Percentiles rank a stretch among this genome's conserved stretches.
These are phyloP conservation scores for Amesomyces nigricolor DNA, from an alignment of 2,329 filamentous ascomycete genomes.

Conservation along the genomic window DNA sequence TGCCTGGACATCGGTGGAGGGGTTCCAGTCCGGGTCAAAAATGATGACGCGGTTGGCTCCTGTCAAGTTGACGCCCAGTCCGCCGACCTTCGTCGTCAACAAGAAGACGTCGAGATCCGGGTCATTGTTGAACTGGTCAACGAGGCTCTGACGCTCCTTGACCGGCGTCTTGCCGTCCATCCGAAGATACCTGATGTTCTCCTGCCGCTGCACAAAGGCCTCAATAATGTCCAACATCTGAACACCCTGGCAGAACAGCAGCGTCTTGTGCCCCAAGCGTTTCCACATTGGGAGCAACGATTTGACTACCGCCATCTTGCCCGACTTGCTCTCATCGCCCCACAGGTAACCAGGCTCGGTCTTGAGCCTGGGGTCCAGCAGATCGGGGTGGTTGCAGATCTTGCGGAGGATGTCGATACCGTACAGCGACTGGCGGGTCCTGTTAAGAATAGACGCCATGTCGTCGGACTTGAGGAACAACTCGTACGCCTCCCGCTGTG, in stretches of 20 bases:
- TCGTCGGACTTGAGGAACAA: constrained; percentile 76
- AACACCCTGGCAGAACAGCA: constrained; percentile 87
- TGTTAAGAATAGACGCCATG: constrained; percentile 73
- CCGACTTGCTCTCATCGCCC: constrained; percentile 72
- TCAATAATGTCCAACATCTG: constrained; percentile 96
- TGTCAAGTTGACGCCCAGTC: constrained; percentile 88
- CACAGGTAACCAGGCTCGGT: constrained; percentile 65
- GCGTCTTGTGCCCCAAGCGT: constrained; percentile 80
- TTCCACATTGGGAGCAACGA: constrained; percentile 85
- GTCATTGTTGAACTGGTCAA: constrained; percentile 87
- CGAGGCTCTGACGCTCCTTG: constrained; percentile 79
- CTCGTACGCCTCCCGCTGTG: constrained; percentile 76
- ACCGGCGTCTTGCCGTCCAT: constrained; percentile 94
- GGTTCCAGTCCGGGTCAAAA: constrained; percentile 98
- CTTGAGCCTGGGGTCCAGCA: constrained; percentile 58
- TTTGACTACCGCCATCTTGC: constrained; percentile 94
- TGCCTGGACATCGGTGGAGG: constrained; percentile 91
- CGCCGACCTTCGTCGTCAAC: constrained; percentile 91
- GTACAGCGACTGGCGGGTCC: constrained; percentile 72
- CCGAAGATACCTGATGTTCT: constrained; percentile 68
- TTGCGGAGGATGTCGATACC: constrained; percentile 91
- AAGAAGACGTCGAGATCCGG: constrained; percentile 80
- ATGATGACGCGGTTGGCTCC: constrained; percentile 96
- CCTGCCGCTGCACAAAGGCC: constrained; percentile 63
- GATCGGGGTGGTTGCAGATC: constrained; percentile 95